Base-by-base conservation (phyloP, 2,329 filamentous ascomycete genomes). In the Blumeriella jaapii region DNA sequence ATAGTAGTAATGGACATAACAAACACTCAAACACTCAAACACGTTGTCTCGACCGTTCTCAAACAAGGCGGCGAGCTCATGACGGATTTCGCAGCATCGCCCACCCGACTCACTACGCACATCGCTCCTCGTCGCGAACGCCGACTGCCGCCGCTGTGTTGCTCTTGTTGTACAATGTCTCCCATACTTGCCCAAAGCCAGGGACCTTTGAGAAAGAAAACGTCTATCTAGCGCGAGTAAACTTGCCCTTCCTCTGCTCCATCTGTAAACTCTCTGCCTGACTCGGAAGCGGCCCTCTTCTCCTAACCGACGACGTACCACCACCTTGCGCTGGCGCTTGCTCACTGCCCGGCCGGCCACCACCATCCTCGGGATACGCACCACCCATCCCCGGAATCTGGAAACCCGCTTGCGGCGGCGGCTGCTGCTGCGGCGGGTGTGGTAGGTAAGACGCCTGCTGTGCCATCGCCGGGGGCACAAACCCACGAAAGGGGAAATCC, bases 261-360 rank as follows among this genome's bases (percentile, higher is more conserved):
- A 79, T 74, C 48, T 78, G 72, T 48, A 93, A 60, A 48, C 82
- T 87, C 55, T 91, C 85, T 53, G 82, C 75, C 59, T 93, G 85
- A 54, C 82, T 87, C 0, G 85, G 85, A 27, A 93, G 60, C 6
- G 82, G 84, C 5, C 71, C 82, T 41, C 78, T 62, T 47, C 63
- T 67, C 40, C 80, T 68, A 12, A 74, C 56, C 29, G 55, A 55
- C 14, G 57, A 61, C 4, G 60, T 55, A 20, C 50, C 55, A 9
- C 56, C 13, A n/a, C n/a, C n/a, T n/a, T n/a, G n/a, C n/a, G n/a
- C n/a, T n/a, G n/a, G n/a, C 7, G 29, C 22, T 20, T 28, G 35
- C 17, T 28, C 29, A 24, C 27, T 50, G 38, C 59, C 52, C 39
- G 49, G 47, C 39, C 58, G 53, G 40, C 50, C 33, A n/a, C n/a